Evolutionary conservation across 2,329 filamentous ascomycete genomes (phyloP).

Genomic region (Fusarium sterilihyphosum): DNA sequence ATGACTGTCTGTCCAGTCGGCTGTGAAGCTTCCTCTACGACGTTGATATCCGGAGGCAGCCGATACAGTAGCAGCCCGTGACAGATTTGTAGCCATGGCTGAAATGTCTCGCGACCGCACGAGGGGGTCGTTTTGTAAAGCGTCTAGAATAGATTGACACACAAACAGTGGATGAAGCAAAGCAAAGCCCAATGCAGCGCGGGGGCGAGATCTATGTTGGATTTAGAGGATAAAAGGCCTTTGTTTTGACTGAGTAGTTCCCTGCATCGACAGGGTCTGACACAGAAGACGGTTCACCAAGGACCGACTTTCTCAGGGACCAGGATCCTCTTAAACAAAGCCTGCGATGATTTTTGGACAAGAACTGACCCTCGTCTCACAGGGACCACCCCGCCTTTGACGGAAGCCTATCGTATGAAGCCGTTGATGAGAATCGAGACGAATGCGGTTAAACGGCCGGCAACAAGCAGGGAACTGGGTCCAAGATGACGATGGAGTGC

Average conservation of each 20-base stretch:
- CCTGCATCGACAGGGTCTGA: slow-evolving; percentile 44
- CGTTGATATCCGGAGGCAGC: slow-evolving; percentile 31
- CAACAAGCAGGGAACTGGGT: slow-evolving; percentile 38
- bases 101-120: slow-evolving; percentile 20
- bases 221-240: slow-evolving; percentile 29
- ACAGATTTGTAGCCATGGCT: slow-evolving; percentile 38
- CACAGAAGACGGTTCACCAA: slow-evolving; percentile 42
- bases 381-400: slow-evolving; percentile 42
- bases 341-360: slow-evolving; percentile 24
- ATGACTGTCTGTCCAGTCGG: slow-evolving; percentile 31
- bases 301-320: slow-evolving; percentile 31
- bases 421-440: slow-evolving; percentile 35
- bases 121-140: slow-evolving; percentile 21
- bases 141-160: slow-evolving; percentile 36
- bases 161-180: slow-evolving; percentile 18
- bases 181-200: slow-evolving; percentile 12
- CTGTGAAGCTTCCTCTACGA: slow-evolving; percentile 39
- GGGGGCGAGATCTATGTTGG: slow-evolving; percentile 33
- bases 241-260: slow-evolving; percentile 34
- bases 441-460: slow-evolving; percentile 41
- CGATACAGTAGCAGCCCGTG: slow-evolving; percentile 40
- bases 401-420: slow-evolving; percentile 37
- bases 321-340: slow-evolving; percentile 32
- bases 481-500: slow-evolving; percentile 34
- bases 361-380: slow-evolving; percentile 39